phyloP scores from a whole-genome alignment of 768 basidiomycete genomes.

The Clitopilus passeckerianus region DNA sequence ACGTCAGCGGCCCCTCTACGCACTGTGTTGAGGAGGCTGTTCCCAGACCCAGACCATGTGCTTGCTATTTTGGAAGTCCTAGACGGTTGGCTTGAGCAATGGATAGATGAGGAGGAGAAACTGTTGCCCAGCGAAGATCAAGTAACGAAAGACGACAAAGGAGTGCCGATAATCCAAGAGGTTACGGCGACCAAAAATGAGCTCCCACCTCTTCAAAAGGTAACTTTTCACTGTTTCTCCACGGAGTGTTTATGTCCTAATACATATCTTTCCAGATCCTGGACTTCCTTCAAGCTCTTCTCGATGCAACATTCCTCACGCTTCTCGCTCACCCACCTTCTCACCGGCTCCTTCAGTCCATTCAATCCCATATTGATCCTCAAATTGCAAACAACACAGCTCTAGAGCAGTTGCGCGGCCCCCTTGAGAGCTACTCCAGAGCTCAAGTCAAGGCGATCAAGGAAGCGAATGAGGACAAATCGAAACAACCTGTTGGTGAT shows the following conservation, averaged over 20 bases:
- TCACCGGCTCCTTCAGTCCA: slow-evolving; percentile 42
- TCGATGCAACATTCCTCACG: slow-evolving; percentile 69
- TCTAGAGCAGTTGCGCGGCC: slow-evolving; percentile 52
- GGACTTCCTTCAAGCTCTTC: slow-evolving; percentile 54
- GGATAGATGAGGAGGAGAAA: slow-evolving; percentile 26
- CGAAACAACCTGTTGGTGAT: slow-evolving; percentile 28
- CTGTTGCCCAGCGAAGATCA: slow-evolving; percentile 36
- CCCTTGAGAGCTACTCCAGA: slow-evolving; percentile 57
- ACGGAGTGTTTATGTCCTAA: neutral
- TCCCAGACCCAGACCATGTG: slow-evolving; percentile 47
- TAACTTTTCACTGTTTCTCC: slow-evolving; percentile 12
- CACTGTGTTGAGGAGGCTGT: slow-evolving; percentile 42
- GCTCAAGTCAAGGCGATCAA: slow-evolving; percentile 44
- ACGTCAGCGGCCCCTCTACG: slow-evolving; percentile 37
- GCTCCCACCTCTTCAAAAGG: slow-evolving; percentile 40
- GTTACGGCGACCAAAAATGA: slow-evolving; percentile 18
- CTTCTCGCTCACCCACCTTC: slow-evolving; percentile 63
- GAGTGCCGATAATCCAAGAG: slow-evolving; percentile 27
- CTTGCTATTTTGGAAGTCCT: slow-evolving; percentile 39
- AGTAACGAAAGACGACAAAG: slow-evolving; percentile 33
- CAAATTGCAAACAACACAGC: slow-evolving; percentile 47
- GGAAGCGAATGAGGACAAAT: slow-evolving; percentile 32
- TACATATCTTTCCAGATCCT: slow-evolving; percentile 37
- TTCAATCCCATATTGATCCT: slow-evolving; percentile 48
- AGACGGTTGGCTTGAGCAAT: slow-evolving; percentile 42